phyloP scores from a whole-genome alignment of 495 filamentous ascomycete genomes.

The Mytilinidion resinicola region DNA sequence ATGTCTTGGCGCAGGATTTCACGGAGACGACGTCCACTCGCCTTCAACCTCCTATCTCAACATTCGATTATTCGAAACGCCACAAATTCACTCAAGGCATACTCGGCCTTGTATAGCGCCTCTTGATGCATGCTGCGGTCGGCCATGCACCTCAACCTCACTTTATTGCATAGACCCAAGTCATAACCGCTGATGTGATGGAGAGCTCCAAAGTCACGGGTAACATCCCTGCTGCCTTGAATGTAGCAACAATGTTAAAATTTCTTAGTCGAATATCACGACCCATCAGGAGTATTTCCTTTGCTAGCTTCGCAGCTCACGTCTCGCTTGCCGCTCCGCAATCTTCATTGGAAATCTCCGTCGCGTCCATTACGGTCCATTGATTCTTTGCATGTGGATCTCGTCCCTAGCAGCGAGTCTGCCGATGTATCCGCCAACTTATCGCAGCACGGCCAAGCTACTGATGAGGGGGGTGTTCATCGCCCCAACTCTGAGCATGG shows the following conservation, averaged over 20 bases:
- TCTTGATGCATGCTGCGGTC: constrained; percentile 11
- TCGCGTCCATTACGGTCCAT: constrained; percentile 86
- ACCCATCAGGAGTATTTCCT: constrained; percentile 80
- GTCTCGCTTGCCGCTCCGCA: constrained; percentile 76
- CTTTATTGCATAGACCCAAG: too few species aligned
- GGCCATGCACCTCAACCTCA: constrained; percentile 1
- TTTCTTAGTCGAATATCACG: constrained; percentile 58
- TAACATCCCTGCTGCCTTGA: constrained; percentile 25
- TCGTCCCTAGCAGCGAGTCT: constrained; percentile 52
- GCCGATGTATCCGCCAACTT: constrained; percentile 33
- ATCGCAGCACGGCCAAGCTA: constrained; percentile 37
- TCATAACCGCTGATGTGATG: constrained; percentile 24
- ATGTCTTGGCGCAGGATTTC: too few species aligned
- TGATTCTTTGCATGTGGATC: constrained; percentile 81
- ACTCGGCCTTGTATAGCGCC: too few species aligned
- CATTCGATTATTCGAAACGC: too few species aligned
- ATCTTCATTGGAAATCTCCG: constrained; percentile 95
- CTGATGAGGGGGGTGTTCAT: constrained; percentile 22
- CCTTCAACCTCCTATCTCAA: too few species aligned
- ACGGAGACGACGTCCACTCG: too few species aligned
- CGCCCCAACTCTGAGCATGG: constrained; percentile 1
- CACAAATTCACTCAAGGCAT: too few species aligned
- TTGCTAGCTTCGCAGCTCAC: constrained; percentile 70
- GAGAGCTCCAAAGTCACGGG: constrained; percentile 67
- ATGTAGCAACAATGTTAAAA: too few species aligned